Evolutionary conservation across 2,329 filamentous ascomycete species (phyloP), one percentile per base, ranked within the genome.

Genomic region (Teratosphaeria nubilosa): DNA sequence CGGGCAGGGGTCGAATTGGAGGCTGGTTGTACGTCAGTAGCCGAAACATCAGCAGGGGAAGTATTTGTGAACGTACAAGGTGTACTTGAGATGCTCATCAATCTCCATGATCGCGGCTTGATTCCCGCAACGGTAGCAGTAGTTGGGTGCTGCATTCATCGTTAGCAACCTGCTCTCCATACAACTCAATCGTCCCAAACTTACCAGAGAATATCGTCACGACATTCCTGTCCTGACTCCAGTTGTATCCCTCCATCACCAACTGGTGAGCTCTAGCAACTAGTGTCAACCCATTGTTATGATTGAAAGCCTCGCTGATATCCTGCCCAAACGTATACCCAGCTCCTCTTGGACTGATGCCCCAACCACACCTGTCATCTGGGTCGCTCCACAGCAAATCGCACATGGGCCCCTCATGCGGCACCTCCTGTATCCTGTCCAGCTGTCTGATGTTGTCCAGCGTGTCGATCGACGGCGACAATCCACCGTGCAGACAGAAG

Each of bases 81-180:
- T 97, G 78, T 97, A 99, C 81, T 99, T 97, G 73, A 99, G 79
- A 75, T 97, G 91, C 78, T 99, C 94, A 66, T 97, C 94, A 75
- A 99, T 99, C 77, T 97, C 94, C 94, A 99, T 99, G 75, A 99
- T 97, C n/a, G 94, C 94, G 58, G 94, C 94, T 77, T 97, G 94
- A 77, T 99, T 99, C 72, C 94, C 94, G 73, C 94, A 99, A 74
- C 94, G 85, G 82, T 99, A 97, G 80, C 92, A 99, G 81, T 99
- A 99, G 66, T 82, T 80, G 45, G 78, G 78, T 65, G 78, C 78
- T 80, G 61, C 11, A 34, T n/a, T 30, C 45, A 45, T 48, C 25
- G 63, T 75, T 64, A 55, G 56, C n/a, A 20, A 53, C 16, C 24
- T 16, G 37, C 9, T 14, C 25, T 22, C n/a, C 22, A 56, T 30